Evolutionary conservation across 805 yeast genomes (phyloP), one percentile per base, ranked within the genome.

Genomic region (Pichia insulana): DNA sequence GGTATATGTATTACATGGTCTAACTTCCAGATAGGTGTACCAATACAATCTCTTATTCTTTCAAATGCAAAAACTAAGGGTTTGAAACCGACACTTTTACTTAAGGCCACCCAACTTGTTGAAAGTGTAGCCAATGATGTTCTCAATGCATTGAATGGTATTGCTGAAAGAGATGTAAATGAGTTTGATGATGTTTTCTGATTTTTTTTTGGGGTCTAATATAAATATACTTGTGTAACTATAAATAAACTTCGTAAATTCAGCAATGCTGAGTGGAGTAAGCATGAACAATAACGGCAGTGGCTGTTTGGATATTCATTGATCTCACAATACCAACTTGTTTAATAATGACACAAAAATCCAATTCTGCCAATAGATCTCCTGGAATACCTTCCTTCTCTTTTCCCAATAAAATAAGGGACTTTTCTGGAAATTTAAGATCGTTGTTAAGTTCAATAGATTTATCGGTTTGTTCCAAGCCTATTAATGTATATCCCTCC

Each of bases 261-360:
- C 41, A 73, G 56, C 82, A 77, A 52, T 80, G 81, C 54, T 80
- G 85, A 16, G 71, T 58, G 1, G 94, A 78, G 54, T 90, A 89
- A 0, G 96, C 92, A 61, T 89, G 95, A 7, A 88, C 96, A 40
- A 89, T 76, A 17, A 89, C 88, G 0, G 97, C 97, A 0, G 97
- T 80, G 1, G 97, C 97, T 0, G 97, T 89, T 64, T 89, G 97
- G 47, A 89, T 89, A 56, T 89, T 89, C 97, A 89, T 89, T 1
- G 96, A 88, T 51, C 97, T 71, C 33, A 90, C 78, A 15, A 89
- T 88, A 13, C 97, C 97, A 33, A 78, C 80, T 58, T 89, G 97
- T 56, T 87, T 85, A 52, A 89, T 89, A 55, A 89, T 96, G 33
- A 90, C 77, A 58, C 96, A 89, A 50, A 80, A 67, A 56, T 89